Evolutionary conservation across 176 grass and related monocot genomes (phyloP), one percentile per base, ranked within the genome.

Genomic region (Carex kokanica): DNA sequence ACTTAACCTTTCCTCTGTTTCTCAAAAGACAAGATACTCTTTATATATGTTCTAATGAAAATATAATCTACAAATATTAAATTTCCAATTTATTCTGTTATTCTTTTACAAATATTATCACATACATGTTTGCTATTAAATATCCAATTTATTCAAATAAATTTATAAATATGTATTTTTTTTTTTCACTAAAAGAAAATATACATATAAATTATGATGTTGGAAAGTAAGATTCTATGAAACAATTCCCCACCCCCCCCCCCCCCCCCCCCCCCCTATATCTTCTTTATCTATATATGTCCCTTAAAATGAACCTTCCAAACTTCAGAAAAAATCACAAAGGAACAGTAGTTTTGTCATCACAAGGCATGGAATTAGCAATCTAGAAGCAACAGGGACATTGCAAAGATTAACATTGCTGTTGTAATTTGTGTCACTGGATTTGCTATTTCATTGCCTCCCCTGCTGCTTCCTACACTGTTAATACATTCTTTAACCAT

Each of bases 401-500:
- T 67, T 65, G 16, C 80, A 64, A 82, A 5, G 13, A 67, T 49
- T 66, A 82, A 54, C 24, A 24, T 52, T 65, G 80, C 43, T 82
- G 61, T 49, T 27, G 59, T n/a, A 52, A 64, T 10, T 51, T 12
- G 41, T 45, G 40, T 67, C 59, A 82, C 21, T 29, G 80, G 11
- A 82, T n/a, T 49, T 82, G 80, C 61, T 82, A 49, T 82, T 66
- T 67, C 40, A 82, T 60, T 65, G 58, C 80, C 80, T 66, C 21
- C 62, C 5, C 8, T 80, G 41, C 60, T 82, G 25, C 59, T 66
- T 82, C 61, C 80, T 51, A 51, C 60, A 82, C 41, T 29, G 10
- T 63, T n/a, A 53, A 82, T 67, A 64, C 41, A 51, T 82, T 66
- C 60, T 81, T 61, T 63, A 38, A 64, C 36, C 23, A 82, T 27